Percentiles rank a stretch among this genome's conserved stretches.
Conservation (phyloP, 2,329 filamentous ascomycete species). For the Lachnellula occidentalis region DNA sequence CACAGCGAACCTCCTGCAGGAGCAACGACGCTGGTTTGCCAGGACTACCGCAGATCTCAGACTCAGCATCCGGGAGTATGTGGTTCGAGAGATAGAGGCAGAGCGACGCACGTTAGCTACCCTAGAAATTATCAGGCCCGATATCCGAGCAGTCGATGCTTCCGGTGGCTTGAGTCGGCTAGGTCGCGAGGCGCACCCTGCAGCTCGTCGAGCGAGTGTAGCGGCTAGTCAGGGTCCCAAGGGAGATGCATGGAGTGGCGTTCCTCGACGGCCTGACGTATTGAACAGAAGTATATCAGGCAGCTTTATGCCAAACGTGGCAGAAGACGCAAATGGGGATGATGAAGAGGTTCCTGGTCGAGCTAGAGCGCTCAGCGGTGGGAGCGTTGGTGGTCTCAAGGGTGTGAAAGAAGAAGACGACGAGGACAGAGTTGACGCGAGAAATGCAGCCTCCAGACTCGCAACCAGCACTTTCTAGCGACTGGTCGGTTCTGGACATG, state of each 20-base stretch:
- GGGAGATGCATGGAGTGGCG: conserved; percentile 97
- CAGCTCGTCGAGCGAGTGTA: conserved; percentile 64
- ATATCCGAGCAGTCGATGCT: conserved; percentile 87
- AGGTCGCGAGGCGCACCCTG: conserved; percentile 80
- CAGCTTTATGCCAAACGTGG: conserved; percentile 58
- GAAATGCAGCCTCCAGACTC: conserved; percentile 89
- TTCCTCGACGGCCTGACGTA: conserved; percentile 71
- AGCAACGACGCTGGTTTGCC: conserved; percentile 86
- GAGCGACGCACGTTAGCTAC: conserved; percentile 88
- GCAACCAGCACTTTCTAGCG: conserved; percentile 68
- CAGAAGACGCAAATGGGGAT: conserved; percentile 57
- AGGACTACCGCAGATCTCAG: conserved; percentile 82
- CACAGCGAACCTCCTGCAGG: conserved; percentile 79
- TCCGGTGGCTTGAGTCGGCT: conserved; percentile 85
- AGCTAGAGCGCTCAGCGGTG: conserved; percentile 28
- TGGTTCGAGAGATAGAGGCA: conserved; percentile 89
- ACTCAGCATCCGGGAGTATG: conserved; percentile 81
- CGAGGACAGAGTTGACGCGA: conserved; percentile 88
- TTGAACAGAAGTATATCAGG: conserved; percentile 71
- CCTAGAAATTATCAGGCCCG: conserved; percentile 87
- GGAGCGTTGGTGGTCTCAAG: conserved; percentile 41
- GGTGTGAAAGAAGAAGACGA: conserved; percentile 74
- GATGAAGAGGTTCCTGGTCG: conserved; percentile 37
- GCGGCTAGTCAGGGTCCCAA: conserved; percentile 90
- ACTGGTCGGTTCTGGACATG: background rate